A percentile compares a stretch with the other conserved stretches of the same genome.
Evolutionary conservation across 2,329 filamentous ascomycete species (phyloP).

Genomic region (Torrubiellomyces zombiae): DNA sequence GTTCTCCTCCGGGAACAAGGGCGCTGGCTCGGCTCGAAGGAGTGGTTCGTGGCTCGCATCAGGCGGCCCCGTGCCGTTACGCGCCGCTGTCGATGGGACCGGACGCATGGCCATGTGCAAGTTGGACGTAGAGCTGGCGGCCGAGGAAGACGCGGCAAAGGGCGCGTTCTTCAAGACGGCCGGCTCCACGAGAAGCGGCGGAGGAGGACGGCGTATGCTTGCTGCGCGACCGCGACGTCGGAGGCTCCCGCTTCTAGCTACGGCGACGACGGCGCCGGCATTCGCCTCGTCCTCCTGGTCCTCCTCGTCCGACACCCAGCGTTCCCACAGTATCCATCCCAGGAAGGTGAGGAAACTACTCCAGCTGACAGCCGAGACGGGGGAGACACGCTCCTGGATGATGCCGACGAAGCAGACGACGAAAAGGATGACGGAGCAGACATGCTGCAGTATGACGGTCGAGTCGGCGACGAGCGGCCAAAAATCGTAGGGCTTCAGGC

Average conservation of each 20-base stretch:
- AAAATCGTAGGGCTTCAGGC: constrained; percentile 90
- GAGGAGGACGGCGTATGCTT: constrained; percentile 19
- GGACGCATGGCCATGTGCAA: constrained; percentile 25
- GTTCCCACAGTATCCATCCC: constrained; percentile 84
- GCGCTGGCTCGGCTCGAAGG: constrained; percentile 9
- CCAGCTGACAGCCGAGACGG: constrained; percentile 75
- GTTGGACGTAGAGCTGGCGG: constrained; percentile 30
- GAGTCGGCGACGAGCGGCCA: constrained; percentile 92
- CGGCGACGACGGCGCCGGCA: constrained; percentile 18
- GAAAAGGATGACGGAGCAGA: constrained; percentile 89
- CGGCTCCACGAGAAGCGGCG: constrained; percentile 12
- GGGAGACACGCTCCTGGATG: constrained; percentile 70
- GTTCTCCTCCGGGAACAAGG: constrained; percentile 17
- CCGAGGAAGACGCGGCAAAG: constrained; percentile 13
- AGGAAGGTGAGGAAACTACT: constrained; percentile 68
- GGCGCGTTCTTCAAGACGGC: constrained; percentile 8
- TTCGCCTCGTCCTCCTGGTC: constrained; percentile 24
- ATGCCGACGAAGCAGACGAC: constrained; percentile 88
- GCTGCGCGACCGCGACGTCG: constrained; percentile 18
- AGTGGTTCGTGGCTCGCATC: constrained; percentile 15
- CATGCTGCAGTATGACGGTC: constrained; percentile 92
- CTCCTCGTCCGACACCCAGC: constrained; percentile 65
- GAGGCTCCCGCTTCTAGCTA: constrained; percentile 17
- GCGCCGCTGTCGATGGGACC: constrained; percentile 1
- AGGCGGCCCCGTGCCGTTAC: constrained; percentile 4